Percentiles rank a stretch among this genome's conserved stretches.
Conservation (phyloP, 305 asterid species). For the Rubia peregrina region DNA sequence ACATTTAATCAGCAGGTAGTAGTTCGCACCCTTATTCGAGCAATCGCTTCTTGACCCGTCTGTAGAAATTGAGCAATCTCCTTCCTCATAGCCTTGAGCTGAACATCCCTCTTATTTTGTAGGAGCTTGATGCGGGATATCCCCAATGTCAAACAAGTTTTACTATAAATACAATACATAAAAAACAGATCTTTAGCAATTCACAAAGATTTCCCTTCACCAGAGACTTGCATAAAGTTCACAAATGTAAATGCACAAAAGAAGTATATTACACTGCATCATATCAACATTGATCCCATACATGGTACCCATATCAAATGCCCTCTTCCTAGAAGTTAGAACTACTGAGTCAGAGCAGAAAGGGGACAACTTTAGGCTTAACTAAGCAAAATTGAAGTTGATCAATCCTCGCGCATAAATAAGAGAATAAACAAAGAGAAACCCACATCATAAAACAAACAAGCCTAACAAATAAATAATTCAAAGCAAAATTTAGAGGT, state of each 20-base stretch:
- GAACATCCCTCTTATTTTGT: slow-evolving; percentile 81
- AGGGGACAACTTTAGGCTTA: background rate
- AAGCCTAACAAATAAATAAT: background rate
- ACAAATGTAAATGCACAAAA: background rate
- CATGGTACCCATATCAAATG: background rate
- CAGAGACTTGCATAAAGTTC: background rate
- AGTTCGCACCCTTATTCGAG: slow-evolving; percentile 68
- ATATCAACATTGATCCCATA: background rate
- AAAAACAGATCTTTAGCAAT: slow-evolving; percentile 1
- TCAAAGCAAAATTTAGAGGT: background rate
- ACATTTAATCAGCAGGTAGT: background rate
- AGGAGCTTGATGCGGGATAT: slow-evolving; percentile 77
- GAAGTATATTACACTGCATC: background rate
- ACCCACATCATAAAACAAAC: background rate
- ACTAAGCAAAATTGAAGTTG: background rate
- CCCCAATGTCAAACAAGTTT: slow-evolving; percentile 77
- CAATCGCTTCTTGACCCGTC: slow-evolving; percentile 84
- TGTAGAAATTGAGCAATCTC: slow-evolving; percentile 86
- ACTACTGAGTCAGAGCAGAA: background rate
- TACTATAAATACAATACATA: slow-evolving; percentile 42
- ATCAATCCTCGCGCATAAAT: background rate
- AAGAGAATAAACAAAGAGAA: background rate
- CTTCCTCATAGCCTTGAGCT: slow-evolving; percentile 73
- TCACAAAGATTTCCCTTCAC: background rate
- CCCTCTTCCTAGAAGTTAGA: background rate